Conservation (phyloP, 169 alveolate species). For the Miamiensis avidus region DNA sequence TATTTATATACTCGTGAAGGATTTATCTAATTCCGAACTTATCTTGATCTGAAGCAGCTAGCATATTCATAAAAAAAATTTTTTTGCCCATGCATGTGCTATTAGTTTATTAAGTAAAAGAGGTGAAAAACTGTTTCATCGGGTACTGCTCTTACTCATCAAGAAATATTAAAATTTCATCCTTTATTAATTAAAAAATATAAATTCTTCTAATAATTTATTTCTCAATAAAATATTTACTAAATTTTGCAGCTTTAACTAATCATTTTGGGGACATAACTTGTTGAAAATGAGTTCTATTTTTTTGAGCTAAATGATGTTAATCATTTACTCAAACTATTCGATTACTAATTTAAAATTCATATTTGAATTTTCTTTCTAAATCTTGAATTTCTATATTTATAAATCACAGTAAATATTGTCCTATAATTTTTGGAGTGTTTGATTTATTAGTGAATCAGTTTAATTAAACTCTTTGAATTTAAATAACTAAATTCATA, state of each 20-base stretch:
- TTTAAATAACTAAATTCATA: neutral
- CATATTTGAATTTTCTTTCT: too few species aligned
- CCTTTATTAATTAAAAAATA: neutral
- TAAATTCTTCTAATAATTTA: neutral
- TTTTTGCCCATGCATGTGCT: constrained; percentile 1
- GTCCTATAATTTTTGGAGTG: too few species aligned
- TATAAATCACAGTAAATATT: too few species aligned
- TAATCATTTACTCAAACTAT: constrained; percentile 10
- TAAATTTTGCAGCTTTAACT: neutral
- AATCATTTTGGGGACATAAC: neutral
- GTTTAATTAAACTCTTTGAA: neutral
- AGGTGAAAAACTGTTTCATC: neutral
- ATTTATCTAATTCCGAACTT: constrained; percentile 8
- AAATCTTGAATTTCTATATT: too few species aligned
- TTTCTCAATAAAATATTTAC: neutral
- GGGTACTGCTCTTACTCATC: neutral
- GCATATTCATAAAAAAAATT: constrained; percentile 13
- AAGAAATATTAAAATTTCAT: neutral
- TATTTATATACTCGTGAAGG: constrained; percentile 9
- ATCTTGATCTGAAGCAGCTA: constrained; percentile 6
- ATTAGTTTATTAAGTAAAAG: neutral
- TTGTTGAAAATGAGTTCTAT: constrained; percentile 14
- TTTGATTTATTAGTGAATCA: neutral
- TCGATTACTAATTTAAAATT: constrained; percentile 3
- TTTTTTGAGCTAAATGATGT: constrained; percentile 4